phyloP scores from a whole-genome alignment of 2,329 filamentous ascomycete species.

The Cladosporium velox region DNA sequence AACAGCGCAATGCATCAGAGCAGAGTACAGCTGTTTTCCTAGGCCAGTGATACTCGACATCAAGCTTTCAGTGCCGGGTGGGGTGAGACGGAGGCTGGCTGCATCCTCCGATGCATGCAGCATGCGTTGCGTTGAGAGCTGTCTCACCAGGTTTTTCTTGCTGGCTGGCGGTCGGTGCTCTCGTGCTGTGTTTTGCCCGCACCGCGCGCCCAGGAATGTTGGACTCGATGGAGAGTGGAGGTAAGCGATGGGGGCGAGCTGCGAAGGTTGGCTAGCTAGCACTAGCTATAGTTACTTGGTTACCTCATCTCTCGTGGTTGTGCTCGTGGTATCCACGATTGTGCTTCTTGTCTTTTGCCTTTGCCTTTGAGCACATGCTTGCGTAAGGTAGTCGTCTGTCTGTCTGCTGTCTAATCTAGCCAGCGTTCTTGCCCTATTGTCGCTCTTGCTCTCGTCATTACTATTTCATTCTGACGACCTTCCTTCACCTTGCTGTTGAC shows the following conservation, averaged over 20 bases:
- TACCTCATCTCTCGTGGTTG: constrained; percentile 1
- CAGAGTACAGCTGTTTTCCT: neutral
- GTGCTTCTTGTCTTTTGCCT: neutral
- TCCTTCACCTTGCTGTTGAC: neutral
- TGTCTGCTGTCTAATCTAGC: neutral
- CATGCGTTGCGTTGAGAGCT: neutral
- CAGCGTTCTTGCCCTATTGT: neutral
- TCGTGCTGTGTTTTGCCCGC: neutral
- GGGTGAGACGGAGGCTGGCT: constrained; percentile 1
- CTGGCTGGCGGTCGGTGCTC: neutral
- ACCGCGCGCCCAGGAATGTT: neutral
- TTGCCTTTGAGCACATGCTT: neutral
- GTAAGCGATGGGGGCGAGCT: neutral
- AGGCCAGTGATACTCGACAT: neutral
- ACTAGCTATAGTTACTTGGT: neutral
- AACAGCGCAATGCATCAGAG: neutral
- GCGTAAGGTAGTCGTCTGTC: neutral
- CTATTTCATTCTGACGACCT: neutral
- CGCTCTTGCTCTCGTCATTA: constrained; percentile 1
- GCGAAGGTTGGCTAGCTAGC: neutral
- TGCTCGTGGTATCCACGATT: neutral
- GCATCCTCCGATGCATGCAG: neutral
- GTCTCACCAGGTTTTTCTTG: constrained; percentile 1
- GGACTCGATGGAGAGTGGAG: neutral
- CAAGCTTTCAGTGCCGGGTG: neutral